These are phyloP conservation scores for Chaetomiaceae sp. DNA, from an alignment of 2,329 filamentous ascomycete species.

Conservation along the genomic window DNA sequence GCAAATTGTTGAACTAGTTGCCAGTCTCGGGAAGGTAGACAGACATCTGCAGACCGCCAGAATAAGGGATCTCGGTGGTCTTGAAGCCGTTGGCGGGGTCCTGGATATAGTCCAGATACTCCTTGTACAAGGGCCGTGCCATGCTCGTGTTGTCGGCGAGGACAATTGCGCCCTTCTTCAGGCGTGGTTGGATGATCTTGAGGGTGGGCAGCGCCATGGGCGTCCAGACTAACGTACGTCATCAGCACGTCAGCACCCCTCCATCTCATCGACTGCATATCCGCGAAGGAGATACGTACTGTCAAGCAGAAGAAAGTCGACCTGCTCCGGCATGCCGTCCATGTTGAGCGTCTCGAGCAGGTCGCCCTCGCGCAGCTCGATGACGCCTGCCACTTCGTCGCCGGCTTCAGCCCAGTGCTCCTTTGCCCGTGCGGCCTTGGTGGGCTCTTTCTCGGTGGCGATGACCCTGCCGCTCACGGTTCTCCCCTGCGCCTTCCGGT, in stretches of 20 bases:
- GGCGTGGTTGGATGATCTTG: constrained; percentile 31
- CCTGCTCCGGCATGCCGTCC: constrained; percentile 37
- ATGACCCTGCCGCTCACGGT: constrained; percentile 40
- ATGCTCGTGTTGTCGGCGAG: constrained; percentile 37
- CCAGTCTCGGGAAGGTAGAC: constrained; percentile 17
- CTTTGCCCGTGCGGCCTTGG: constrained; percentile 46
- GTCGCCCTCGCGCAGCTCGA: constrained; percentile 54
- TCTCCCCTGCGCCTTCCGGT: neutral
- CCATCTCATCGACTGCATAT: no score
- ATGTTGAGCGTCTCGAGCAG: constrained; percentile 48
- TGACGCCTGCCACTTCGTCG: constrained; percentile 39
- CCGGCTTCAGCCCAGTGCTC: constrained; percentile 49
- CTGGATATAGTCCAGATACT: constrained; percentile 35
- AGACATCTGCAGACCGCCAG: constrained; percentile 21
- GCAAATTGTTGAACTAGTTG: no score
- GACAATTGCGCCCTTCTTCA: constrained; percentile 34
- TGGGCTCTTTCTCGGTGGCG: constrained; percentile 53
- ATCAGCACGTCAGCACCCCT: no score
- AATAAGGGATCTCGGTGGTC: constrained; percentile 20
- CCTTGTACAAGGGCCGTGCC: constrained; percentile 30
- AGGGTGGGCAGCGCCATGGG: constrained; percentile 31
- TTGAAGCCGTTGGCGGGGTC: constrained; percentile 37
- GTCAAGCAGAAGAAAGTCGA: constrained; percentile 55
- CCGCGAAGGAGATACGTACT: constrained; percentile 40
- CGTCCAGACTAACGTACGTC: constrained; percentile 29